phyloP scores from a whole-genome alignment of 2,329 filamentous ascomycete genomes.

The Pestalotiopsis sp. region DNA sequence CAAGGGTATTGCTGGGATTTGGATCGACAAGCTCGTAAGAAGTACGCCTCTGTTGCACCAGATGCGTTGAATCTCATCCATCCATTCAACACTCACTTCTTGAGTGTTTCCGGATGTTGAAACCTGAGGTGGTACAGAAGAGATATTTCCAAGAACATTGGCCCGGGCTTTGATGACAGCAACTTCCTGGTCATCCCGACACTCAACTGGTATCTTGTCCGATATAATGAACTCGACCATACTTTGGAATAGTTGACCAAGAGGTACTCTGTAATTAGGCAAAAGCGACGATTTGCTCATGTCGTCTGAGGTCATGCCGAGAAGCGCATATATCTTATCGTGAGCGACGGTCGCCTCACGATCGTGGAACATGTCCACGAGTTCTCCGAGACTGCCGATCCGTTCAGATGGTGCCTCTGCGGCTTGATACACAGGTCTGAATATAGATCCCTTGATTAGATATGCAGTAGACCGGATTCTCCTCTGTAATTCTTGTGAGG shows the following conservation, averaged over 20 bases:
- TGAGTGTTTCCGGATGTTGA: no score
- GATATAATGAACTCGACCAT: background rate
- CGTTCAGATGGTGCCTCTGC: background rate
- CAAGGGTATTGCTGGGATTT: background rate
- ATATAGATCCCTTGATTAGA: background rate
- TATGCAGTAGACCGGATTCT: background rate
- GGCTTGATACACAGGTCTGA: background rate
- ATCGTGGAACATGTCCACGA: background rate
- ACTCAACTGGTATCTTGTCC: background rate
- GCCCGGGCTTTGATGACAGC: background rate
- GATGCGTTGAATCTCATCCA: no score
- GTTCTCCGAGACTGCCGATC: background rate
- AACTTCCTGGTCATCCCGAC: background rate
- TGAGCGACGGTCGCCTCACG: background rate
- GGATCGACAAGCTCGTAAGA: background rate
- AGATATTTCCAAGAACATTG: no score
- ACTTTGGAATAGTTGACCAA: background rate
- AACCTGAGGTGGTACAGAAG: no score
- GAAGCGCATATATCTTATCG: background rate
- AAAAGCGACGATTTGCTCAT: background rate
- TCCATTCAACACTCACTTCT: no score
- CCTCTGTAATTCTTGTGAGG: background rate
- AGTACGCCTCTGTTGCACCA: background rate
- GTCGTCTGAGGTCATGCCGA: background rate
- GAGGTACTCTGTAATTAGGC: background rate